phyloP scores from a whole-genome alignment of 2,329 filamentous ascomycete genomes.

The Colletotrichum sp. region DNA sequence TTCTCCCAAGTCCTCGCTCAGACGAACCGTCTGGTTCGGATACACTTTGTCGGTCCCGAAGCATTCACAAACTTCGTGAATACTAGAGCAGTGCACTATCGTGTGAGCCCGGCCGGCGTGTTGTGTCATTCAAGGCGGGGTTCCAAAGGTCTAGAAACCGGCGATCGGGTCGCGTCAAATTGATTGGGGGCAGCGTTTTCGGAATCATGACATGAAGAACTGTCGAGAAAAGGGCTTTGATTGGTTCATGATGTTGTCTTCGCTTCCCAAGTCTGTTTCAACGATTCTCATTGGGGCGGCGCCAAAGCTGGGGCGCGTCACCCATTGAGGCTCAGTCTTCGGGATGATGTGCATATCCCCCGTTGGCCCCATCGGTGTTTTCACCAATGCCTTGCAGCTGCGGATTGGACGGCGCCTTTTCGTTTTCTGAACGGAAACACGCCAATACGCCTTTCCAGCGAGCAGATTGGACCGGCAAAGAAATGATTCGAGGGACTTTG shows the following conservation, averaged over 20 bases:
- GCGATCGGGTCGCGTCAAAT: background rate
- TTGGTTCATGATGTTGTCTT: background rate
- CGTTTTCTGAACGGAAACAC: background rate
- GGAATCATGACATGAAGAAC: background rate
- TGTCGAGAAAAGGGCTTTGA: background rate
- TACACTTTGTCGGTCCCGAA: background rate
- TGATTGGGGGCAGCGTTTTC: background rate
- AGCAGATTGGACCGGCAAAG: background rate
- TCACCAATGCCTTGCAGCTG: background rate
- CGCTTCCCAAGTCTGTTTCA: background rate
- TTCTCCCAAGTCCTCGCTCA: background rate
- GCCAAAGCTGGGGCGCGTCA: slow-evolving; percentile 4
- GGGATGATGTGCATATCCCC: slow-evolving; percentile 20
- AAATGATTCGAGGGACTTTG: background rate
- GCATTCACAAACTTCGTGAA: background rate
- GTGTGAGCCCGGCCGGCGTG: background rate
- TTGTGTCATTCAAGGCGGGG: background rate
- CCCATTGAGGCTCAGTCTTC: slow-evolving; percentile 18
- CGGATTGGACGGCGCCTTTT: background rate
- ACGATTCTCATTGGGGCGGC: slow-evolving; percentile 1
- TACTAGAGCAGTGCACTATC: background rate
- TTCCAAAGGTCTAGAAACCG: background rate
- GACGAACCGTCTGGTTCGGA: background rate
- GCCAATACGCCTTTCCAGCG: background rate
- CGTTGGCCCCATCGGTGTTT: background rate